Evolutionary conservation across 352 stramenopile species (phyloP).

Genomic region (Phytopythium mirpurense): DNA sequence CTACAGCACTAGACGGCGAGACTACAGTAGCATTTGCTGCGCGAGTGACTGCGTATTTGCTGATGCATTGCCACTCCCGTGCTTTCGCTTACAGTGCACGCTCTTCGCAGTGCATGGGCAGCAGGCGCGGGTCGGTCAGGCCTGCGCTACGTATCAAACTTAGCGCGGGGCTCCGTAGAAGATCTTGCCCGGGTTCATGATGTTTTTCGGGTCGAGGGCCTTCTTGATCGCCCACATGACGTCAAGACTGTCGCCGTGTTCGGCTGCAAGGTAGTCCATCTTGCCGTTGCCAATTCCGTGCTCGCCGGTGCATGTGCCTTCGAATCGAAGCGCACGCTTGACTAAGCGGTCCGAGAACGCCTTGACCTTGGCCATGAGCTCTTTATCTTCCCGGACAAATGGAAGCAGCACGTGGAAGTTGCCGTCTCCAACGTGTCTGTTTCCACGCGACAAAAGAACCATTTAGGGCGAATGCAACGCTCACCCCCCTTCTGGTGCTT

Average conservation of each 20-base stretch:
- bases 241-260: slow-evolving; percentile 45
- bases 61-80: too few relatives aligned
- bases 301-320: slow-evolving; percentile 98
- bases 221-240: slow-evolving; percentile 95
- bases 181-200: slow-evolving; percentile 98
- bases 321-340: slow-evolving; percentile 80
- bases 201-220: slow-evolving; percentile 92
- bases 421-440: too few relatives aligned
- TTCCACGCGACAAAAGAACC: too few relatives aligned
- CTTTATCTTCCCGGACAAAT: slow-evolving; percentile 77
- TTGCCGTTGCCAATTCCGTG: slow-evolving; percentile 96
- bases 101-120: too few relatives aligned
- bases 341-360: slow-evolving; percentile 86
- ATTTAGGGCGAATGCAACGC: too few relatives aligned
- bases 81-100: too few relatives aligned
- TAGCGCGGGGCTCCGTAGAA: slow-evolving; percentile 78
- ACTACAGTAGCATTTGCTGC: too few relatives aligned
- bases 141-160: too few relatives aligned
- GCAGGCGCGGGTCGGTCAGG: too few relatives aligned
- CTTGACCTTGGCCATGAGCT: slow-evolving; percentile 84
- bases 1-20: too few relatives aligned
- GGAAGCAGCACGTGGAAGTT: slow-evolving; percentile 99
- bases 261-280: slow-evolving; percentile 85
- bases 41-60: too few relatives aligned
- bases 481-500: neutral